Base-by-base conservation (phyloP, 1,139 yeast genomes). In the Diutina siamensis region DNA sequence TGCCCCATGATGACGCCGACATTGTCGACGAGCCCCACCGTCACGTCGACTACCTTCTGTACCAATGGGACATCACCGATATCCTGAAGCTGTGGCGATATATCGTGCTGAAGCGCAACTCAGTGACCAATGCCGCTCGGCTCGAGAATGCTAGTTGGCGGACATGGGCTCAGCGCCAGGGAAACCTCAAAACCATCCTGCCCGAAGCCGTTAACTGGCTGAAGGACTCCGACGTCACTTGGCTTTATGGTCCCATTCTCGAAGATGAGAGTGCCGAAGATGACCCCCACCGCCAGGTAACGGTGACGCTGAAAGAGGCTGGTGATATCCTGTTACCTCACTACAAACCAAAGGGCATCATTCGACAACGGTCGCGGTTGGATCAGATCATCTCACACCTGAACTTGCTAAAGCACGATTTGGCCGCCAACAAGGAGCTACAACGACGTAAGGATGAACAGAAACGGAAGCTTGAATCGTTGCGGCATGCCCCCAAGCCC, bases 11-110 rank as follows among this genome's bases (percentile, higher is more conserved):
- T 62, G 98, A 92, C 63, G 77, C 80, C 27, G 94, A 84, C 55
- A 72, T 89, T 35, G 76, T 76, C 46, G 76, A 77, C 52, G 94
- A 85, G 56, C 97, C 97, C 4, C 76, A 83, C 44, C 75, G 82
- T 46, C 97, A 89, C 58, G 98, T 92, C 15, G 98, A 92, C 65
- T 92, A 92, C 61, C 71, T 92, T 42, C 85, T 96, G 4, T 96
- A 92, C 59, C 76, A 92, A 59, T 92, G 98, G 98, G 87, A 87
- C 56, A 97, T 89, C 53, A 69, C 80, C 4, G 98, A 92, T 60
- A 86, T 92, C 36, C 84, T 95, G 13, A 85, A 85, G 53, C 86
- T 95, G 35, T 92, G 98, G 98, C 73, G 96, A 52, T 92, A 92
- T 60, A 84, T 92, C 50, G 89, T 87, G 44, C 67, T 80, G 51